Evolutionary conservation across 495 filamentous ascomycete genomes (phyloP), one percentile per base, ranked within the genome.

Genomic region (Penicillium paxilli): DNA sequence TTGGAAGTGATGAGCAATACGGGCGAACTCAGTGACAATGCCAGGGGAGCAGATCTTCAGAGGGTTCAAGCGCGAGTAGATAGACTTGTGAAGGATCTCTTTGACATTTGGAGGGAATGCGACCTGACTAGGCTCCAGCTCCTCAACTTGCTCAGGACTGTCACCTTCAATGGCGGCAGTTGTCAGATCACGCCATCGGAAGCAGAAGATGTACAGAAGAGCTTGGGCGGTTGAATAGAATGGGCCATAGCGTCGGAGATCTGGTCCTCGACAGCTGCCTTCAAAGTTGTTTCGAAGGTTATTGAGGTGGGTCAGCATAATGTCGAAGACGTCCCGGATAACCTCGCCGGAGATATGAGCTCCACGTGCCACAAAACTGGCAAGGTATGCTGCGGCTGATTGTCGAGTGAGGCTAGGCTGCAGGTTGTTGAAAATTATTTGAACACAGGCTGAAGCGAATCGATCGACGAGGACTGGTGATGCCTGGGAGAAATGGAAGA

Each of bases 141-240:
- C 71, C 19, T 82, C 79, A 19, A 78, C 71, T 37, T 81, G 63
- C 11, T 84, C 79, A 19, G 74, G 62, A 21, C 62, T 80, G 38
- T 79, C 73, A 26, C 79, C 74, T 16, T 81, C 76, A 9, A 63
- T 64, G 5, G 76, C 72, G 4, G 82, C 81, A 16, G 76, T 80
- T 33, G 90, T 87, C 42, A 99, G 75, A 52, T 97, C 93, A 32
- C 88, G 85, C 93, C 93, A 98, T 33, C 95, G 87, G 78, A 97
- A 99, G 77, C 94, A 99, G 78, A 97, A 99, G 46, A 98, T 96
- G 74, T 97, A 96, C 26, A 91, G 77, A 4, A 92, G 64, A 5
- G 93, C 92, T 68, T 98, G 93, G n/a, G 86, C 83, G 38, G 90
- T 84, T 5, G 87, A 85, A 72, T 99, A 98, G 70, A 95, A 97